phyloP scores from a whole-genome alignment of 257 asterid species.

The Nicotiana attenuata region DNA sequence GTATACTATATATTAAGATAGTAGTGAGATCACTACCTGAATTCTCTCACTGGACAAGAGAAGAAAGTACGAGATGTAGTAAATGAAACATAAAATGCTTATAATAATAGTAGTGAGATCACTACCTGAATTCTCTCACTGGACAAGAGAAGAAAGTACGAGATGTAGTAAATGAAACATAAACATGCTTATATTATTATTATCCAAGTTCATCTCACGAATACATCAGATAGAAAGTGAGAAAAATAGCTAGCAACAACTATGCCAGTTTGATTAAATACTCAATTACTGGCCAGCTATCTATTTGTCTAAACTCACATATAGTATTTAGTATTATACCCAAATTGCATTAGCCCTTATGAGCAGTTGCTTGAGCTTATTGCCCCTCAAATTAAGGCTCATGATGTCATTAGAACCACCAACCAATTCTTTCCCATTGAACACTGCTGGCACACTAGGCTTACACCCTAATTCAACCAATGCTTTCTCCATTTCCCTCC shows the following conservation, averaged over 20 bases:
- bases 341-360: constrained; percentile 56
- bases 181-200: neutral
- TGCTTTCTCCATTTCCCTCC: constrained; percentile 45
- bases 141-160: too few species aligned
- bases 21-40: too few species aligned
- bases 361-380: constrained; percentile 46
- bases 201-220: neutral
- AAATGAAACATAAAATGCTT: neutral
- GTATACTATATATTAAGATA: too few species aligned
- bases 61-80: too few species aligned
- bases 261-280: neutral
- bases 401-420: constrained; percentile 66
- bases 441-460: constrained; percentile 59
- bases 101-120: too few species aligned
- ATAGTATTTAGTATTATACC: constrained; percentile 23
- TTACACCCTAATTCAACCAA: constrained; percentile 42
- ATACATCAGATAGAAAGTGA: neutral
- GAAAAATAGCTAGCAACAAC: neutral
- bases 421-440: constrained; percentile 40
- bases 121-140: too few species aligned
- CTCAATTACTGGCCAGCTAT: neutral
- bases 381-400: constrained; percentile 48
- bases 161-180: too few species aligned
- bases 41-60: too few species aligned
- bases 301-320: neutral